These are phyloP conservation scores for Citrus hindsii DNA, from an alignment of 345 rosid genomes.

Conservation along the genomic window DNA sequence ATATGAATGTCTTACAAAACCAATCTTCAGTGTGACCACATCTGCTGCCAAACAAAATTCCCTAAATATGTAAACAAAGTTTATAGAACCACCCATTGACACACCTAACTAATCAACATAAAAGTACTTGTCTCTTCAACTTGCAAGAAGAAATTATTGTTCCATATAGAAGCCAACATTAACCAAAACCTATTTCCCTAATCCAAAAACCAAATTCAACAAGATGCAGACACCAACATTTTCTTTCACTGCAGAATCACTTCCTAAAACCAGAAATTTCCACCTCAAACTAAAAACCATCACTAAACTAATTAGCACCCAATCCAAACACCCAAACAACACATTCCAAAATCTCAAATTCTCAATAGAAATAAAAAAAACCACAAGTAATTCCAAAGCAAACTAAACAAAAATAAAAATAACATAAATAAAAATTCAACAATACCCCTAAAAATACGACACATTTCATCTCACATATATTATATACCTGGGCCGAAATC, in stretches of 20 bases:
- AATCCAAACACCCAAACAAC: background rate
- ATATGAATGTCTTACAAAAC: background rate
- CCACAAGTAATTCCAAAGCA: too few species aligned
- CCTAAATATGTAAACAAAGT: background rate
- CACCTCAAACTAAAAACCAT: background rate
- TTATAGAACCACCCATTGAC: too few species aligned
- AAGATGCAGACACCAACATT: background rate
- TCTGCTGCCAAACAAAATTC: background rate
- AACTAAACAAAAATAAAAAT: background rate
- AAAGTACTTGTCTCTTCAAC: background rate
- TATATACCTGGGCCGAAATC: constrained; percentile 92
- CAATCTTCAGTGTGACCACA: background rate
- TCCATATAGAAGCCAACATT: background rate
- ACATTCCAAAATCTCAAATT: background rate
- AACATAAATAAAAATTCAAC: background rate
- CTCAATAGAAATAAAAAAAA: too few species aligned
- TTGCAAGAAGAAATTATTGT: background rate
- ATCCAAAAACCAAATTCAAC: background rate
- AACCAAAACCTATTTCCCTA: background rate
- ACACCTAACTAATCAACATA: background rate
- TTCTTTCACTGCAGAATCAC: background rate
- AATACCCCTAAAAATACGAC: background rate
- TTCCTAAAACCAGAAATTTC: background rate
- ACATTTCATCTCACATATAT: background rate
- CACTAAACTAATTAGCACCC: background rate